Percentiles rank a stretch among this genome's conserved stretches.
These are phyloP conservation scores for Biscutella laevigata DNA, from an alignment of 441 rosid genomes.

Conservation along the genomic window DNA sequence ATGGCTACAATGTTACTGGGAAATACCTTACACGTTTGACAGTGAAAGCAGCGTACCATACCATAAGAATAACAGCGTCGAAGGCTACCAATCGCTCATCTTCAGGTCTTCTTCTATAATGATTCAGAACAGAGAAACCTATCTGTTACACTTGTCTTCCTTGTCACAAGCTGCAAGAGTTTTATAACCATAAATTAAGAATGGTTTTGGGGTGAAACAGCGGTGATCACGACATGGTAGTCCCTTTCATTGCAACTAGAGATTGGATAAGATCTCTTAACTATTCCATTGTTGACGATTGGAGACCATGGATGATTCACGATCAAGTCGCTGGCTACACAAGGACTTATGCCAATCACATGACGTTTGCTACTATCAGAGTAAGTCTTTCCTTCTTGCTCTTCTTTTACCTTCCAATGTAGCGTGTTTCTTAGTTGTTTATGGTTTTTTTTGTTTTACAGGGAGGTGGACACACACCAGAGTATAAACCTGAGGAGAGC, in stretches of 20 bases:
- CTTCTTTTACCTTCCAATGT: not conserved
- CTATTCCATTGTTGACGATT: conserved; percentile 41
- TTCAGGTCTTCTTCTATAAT: too few species aligned
- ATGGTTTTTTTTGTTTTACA: conserved; percentile 20
- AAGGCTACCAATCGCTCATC: conserved; percentile 47
- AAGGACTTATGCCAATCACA: conserved; percentile 44
- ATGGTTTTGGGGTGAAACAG: conserved; percentile 26
- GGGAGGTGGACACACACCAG: conserved; percentile 55
- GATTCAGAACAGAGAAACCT: too few species aligned
- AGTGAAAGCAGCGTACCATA: conserved; percentile 18
- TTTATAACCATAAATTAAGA: not conserved
- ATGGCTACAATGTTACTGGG: conserved; percentile 12
- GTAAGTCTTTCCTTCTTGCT: conserved; percentile 17
- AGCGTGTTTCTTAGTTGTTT: not conserved
- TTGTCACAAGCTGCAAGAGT: not conserved
- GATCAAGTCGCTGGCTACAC: conserved; percentile 67
- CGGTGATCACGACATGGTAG: conserved; percentile 53
- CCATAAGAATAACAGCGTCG: conserved; percentile 20
- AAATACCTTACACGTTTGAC: conserved; percentile 4
- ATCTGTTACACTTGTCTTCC: not conserved
- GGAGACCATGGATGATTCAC: conserved; percentile 53
- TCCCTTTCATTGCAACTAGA: conserved; percentile 52
- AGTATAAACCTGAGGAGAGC: conserved; percentile 34
- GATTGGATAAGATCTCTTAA: conserved; percentile 61
- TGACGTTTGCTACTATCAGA: conserved; percentile 67